phyloP scores from a whole-genome alignment of 371 early-diverging fungal genomes.

The Zychaea mexicana region DNA sequence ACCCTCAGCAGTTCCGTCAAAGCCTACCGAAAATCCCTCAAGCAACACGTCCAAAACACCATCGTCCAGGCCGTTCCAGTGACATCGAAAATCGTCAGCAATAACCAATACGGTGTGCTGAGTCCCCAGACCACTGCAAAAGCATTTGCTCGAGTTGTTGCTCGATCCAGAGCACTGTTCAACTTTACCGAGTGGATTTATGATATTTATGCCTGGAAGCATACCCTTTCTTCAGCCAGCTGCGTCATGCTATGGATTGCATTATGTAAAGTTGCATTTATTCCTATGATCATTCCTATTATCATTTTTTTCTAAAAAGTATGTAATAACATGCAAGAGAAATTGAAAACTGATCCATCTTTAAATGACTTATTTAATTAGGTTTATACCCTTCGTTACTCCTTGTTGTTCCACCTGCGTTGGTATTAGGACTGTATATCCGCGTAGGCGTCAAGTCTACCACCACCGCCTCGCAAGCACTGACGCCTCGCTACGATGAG shows the following conservation, averaged over 20 bases:
- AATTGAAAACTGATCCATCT: background rate
- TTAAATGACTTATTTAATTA: background rate
- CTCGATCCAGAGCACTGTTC: constrained; percentile 40
- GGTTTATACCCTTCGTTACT: constrained; percentile 31
- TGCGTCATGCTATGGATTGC: constrained; percentile 10
- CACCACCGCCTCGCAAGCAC: constrained; percentile 25
- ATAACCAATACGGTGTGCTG: constrained; percentile 10
- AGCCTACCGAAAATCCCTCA: constrained; percentile 29
- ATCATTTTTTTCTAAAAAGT: constrained; percentile 1
- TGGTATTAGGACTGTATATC: constrained; percentile 22
- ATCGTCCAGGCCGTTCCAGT: constrained; percentile 14
- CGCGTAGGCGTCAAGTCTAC: constrained; percentile 18
- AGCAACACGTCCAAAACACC: constrained; percentile 28
- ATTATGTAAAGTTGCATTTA: too few species aligned
- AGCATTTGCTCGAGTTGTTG: constrained; percentile 41
- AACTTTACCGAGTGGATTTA: constrained; percentile 19
- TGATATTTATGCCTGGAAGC: constrained; percentile 40
- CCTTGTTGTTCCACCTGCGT: constrained; percentile 24
- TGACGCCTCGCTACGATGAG: constrained; percentile 42
- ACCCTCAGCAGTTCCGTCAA: constrained; percentile 10
- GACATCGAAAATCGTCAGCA: background rate
- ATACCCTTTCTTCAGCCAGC: constrained; percentile 12
- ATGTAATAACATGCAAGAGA: too few species aligned
- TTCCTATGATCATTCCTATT: too few species aligned
- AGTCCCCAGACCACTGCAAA: constrained; percentile 46